Percentiles rank a stretch among this genome's conserved stretches.
phyloP scores from a whole-genome alignment of 169 alveolate species.

The Cryptosporidium felis region DNA sequence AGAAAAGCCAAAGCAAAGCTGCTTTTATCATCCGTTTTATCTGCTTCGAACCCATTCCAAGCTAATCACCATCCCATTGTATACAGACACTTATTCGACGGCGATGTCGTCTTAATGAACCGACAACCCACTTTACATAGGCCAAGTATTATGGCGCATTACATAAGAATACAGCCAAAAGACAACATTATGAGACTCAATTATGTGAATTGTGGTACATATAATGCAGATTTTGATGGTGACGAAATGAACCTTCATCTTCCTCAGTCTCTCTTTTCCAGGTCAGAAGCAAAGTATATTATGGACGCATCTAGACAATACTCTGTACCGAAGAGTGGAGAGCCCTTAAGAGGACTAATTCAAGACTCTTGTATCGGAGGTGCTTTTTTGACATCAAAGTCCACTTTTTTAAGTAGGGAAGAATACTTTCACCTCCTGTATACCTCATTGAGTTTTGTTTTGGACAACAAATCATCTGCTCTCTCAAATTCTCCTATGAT shows the following conservation, averaged over 20 bases:
- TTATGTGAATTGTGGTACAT: slow-evolving; percentile 97
- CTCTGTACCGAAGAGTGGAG: slow-evolving; percentile 97
- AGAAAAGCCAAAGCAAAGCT: slow-evolving; percentile 88
- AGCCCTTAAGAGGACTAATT: slow-evolving; percentile 96
- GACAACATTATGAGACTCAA: slow-evolving; percentile 96
- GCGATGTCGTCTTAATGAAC: slow-evolving; percentile 95
- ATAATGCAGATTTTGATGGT: slow-evolving; percentile 99
- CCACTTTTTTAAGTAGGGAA: slow-evolving; percentile 90
- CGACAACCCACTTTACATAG: slow-evolving; percentile 98
- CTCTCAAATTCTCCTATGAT: slow-evolving; percentile 44
- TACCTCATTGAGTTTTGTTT: slow-evolving; percentile 30
- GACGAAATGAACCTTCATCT: slow-evolving; percentile 99
- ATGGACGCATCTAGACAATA: slow-evolving; percentile 94
- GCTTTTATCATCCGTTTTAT: slow-evolving; percentile 74
- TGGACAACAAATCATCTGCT: slow-evolving; percentile 55
- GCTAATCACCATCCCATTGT: slow-evolving; percentile 82
- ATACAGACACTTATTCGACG: slow-evolving; percentile 94
- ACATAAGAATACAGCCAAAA: slow-evolving; percentile 87
- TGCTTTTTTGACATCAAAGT: slow-evolving; percentile 92
- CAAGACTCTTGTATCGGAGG: slow-evolving; percentile 96
- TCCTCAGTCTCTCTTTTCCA: slow-evolving; percentile 92
- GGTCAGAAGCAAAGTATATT: slow-evolving; percentile 95
- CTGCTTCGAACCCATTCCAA: slow-evolving; percentile 50
- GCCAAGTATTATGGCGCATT: slow-evolving; percentile 96
- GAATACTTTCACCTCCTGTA: slow-evolving; percentile 86